These are phyloP conservation scores for Wickerhamiella galacta DNA, from an alignment of 805 yeast species.

Conservation along the genomic window DNA sequence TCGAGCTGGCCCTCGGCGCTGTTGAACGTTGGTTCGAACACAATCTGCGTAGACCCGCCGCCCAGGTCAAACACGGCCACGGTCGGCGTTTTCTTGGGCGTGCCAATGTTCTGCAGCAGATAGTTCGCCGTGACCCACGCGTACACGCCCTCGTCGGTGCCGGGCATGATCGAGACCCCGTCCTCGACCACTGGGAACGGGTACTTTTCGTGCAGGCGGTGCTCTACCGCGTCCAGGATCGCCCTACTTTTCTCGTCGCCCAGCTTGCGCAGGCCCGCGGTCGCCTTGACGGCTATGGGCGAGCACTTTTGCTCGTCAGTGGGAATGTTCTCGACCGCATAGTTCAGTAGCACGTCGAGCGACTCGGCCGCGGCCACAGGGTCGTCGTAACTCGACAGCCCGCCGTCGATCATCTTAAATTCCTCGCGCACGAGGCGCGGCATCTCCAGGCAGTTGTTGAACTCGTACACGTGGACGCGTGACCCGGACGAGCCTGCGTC, in stretches of 20 bases:
- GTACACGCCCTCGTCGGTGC: constrained; percentile 92
- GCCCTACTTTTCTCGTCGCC: constrained; percentile 59
- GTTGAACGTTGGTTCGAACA: constrained; percentile 75
- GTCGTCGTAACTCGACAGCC: constrained; percentile 66
- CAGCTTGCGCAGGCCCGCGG: constrained; percentile 83
- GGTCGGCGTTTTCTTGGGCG: constrained; percentile 58
- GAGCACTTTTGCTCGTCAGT: constrained; percentile 56
- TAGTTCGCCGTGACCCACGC: constrained; percentile 98
- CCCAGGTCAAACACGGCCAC: constrained; percentile 97
- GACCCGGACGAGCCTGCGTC: constrained; percentile 99
- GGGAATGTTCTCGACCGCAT: constrained; percentile 69
- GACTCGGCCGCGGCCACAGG: constrained; percentile 78
- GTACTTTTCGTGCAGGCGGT: constrained; percentile 57
- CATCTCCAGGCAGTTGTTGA: constrained; percentile 71
- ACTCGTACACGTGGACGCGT: constrained; percentile 84
- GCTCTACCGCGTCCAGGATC: constrained; percentile 61
- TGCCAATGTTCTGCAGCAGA: constrained; percentile 83
- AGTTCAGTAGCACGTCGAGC: constrained; percentile 60
- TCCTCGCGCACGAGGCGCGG: constrained; percentile 67
- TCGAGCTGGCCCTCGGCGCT: constrained; percentile 31
- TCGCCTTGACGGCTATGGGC: constrained; percentile 93
- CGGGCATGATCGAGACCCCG: constrained; percentile 88
- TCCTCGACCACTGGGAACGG: constrained; percentile 87
- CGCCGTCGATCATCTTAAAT: constrained; percentile 83
- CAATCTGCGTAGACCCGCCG: constrained; percentile 97